Evolutionary conservation across 2,329 filamentous ascomycete species (phyloP).

Genomic region (Xylariaceae sp.): DNA sequence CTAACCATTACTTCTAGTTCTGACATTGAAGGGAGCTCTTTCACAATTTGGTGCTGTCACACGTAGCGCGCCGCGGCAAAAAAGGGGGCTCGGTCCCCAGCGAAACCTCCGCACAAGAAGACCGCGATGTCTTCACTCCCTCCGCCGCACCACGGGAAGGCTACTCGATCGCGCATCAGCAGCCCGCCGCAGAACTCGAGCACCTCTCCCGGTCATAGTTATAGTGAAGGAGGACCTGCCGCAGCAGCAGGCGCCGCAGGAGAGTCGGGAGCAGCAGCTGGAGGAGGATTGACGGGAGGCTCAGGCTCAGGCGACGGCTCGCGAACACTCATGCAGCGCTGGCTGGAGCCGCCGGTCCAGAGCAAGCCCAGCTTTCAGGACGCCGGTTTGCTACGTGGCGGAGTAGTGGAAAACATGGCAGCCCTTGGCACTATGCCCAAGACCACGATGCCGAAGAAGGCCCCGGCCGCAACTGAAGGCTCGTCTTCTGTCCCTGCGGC

Average conservation of each 20-base stretch:
- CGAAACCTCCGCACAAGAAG: constrained; percentile 12
- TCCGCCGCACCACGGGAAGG: constrained; percentile 15
- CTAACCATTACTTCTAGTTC: constrained; percentile 21
- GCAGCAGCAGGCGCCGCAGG: not conserved
- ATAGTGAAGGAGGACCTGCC: not conserved
- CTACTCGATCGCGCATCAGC: constrained; percentile 49
- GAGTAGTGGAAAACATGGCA: constrained; percentile 78
- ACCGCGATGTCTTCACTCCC: constrained; percentile 25
- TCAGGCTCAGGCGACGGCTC: constrained; percentile 33
- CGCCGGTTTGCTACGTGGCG: constrained; percentile 64
- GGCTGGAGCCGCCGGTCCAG: constrained; percentile 55
- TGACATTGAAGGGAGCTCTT: constrained; percentile 18
- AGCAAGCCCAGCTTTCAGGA: constrained; percentile 72
- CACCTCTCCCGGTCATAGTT: constrained; percentile 29
- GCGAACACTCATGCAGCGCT: constrained; percentile 49
- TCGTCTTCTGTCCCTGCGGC: too few species aligned
- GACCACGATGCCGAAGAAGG: constrained; percentile 53
- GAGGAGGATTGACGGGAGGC: not conserved
- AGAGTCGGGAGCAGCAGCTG: not conserved
- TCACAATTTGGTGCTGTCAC: constrained; percentile 23
- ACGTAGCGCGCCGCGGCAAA: constrained; percentile 14
- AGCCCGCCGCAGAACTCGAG: constrained; percentile 44
- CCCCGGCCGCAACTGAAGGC: constrained; percentile 33
- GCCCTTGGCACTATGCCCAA: constrained; percentile 70
- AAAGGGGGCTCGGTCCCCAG: constrained; percentile 28